Evolutionary conservation across 176 grass and related monocot genomes (phyloP).

Genomic region (Areca catechu): DNA sequence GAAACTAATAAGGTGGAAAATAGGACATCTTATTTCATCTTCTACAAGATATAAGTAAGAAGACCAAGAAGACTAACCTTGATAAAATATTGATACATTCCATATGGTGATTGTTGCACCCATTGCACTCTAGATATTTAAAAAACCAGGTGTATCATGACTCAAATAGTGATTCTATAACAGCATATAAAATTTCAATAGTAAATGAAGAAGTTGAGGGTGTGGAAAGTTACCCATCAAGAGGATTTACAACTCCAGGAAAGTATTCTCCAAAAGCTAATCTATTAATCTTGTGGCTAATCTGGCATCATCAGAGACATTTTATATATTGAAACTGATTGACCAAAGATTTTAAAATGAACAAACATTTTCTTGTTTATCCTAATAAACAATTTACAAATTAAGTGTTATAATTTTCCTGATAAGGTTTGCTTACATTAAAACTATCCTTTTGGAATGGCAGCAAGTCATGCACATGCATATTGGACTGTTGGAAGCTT

Average conservation of each 20-base stretch:
- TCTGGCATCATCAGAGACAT: conserved; percentile 31
- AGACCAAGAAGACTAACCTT: conserved; percentile 52
- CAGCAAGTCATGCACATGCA: conserved; percentile 94
- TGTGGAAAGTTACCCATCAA: conserved; percentile 61
- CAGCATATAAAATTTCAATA: not conserved
- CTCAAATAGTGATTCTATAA: not conserved
- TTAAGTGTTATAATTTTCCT: not conserved
- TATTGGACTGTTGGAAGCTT: conserved; percentile 95
- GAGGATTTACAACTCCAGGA: conserved; percentile 91
- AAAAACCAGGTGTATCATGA: conserved; percentile 16
- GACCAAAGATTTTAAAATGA: too few species aligned
- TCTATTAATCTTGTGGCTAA: conserved; percentile 90
- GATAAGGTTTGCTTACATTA: conserved; percentile 69
- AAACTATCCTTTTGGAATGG: conserved; percentile 97
- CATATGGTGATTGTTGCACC: conserved; percentile 71
- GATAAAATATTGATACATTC: conserved; percentile 96
- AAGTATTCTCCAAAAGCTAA: conserved; percentile 82
- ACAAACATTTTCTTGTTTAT: too few species aligned
- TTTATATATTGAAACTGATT: too few species aligned
- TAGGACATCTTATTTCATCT: too few species aligned
- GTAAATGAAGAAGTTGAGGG: conserved; percentile 12
- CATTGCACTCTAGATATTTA: conserved; percentile 54
- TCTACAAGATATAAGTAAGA: conserved; percentile 4
- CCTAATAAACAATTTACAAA: too few species aligned
- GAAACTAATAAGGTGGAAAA: too few species aligned